Base-by-base conservation (phyloP, 2,329 filamentous ascomycete species). In the Neopestalotiopsis rosae region DNA sequence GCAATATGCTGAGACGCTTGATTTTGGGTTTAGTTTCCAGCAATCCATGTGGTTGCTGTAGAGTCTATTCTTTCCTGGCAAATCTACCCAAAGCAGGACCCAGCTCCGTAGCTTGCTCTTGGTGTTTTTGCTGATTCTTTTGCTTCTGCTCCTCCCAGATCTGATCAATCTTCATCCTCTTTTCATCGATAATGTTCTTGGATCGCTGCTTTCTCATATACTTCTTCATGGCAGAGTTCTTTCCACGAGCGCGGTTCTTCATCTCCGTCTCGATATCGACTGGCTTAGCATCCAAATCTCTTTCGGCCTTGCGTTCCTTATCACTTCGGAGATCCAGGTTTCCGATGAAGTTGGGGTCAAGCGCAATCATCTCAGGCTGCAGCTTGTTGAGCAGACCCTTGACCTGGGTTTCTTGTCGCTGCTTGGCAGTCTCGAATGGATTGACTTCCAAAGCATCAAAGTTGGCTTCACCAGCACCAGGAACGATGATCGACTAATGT, bases 161-260 rank as follows among this genome's bases (percentile, higher is more conserved):
- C 81, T 94, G 93, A 79, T 98, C 93, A 62, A 95, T 91, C 78
- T 91, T 91, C 80, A 97, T 82, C 78, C 93, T 91, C 88, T 95
- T 95, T 86, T 98, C 96, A 84, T 99, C 96, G 79, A 99, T 94
- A 69, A 99, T 89, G 80, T 98, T 98, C 87, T 92, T 94, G 77
- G 92, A 91, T 61, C 94, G 91, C 84, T 96, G 95, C 89, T 98
- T 98, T 73, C 96, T 86, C 77, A 98, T 81, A 79, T 97, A 95
- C 80, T 95, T 94, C 77, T 94, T 91, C 72, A 98, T 82, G 69
- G 93, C 93, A 74, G 92, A 94, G 78, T 97, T 99, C 86, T 95
- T 94, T 67, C 96, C 96, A 69, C 95, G 86, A 20, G 93, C 94
- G 67, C 92, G 88, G 79, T 98, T 96, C 81, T 88, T 86, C 66